Evolutionary conservation across 2,329 filamentous ascomycete genomes (phyloP), one percentile per base, ranked within the genome.

Genomic region (Pyrenophora teres): DNA sequence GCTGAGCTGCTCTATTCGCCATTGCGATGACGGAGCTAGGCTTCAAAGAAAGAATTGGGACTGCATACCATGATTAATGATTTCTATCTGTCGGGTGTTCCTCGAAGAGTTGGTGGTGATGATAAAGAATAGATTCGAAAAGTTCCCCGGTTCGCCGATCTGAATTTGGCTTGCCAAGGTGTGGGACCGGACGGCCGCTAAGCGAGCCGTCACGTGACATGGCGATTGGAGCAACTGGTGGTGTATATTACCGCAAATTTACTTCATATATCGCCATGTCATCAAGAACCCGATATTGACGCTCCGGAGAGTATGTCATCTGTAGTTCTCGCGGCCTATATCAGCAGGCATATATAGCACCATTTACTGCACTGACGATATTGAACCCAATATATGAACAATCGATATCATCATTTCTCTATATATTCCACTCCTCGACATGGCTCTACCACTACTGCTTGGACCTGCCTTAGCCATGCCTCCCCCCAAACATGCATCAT

Each of bases 41-140:
- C 16, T 32, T 16, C 21, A 25, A 19, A 15, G 31, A 19, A 23
- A 27, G 18, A 19, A 25, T 42, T 8, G 15, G 35, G 31, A 13
- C 12, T 6, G 39, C 47, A 48, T 74, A 77, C 74, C 74, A 77
- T 77, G 67, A 68, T 77, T 70, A 65, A 65, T 63, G 56, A 59
- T 66, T 68, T 58, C 57, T 58, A 61, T 64, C 65, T 73, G 74
- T 74, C 74, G 73, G 71, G 60, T 73, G 37, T 74, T 76, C 74
- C 74, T 77, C 72, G 74, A 77, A 77, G 74, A 76, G 69, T 60
- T 44, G 56, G 56, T 54, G 40, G 55, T 59, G 54, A 54, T 61
- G 57, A 59, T 64, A 58, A 46, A 54, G 44, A 48, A 36, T 33
- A 54, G 61, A 51, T 56, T 60, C 44, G 47, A 56, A 50, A 55